Conservation (phyloP, 1,284 basidiomycete species). For the Golubevia sp. region DNA sequence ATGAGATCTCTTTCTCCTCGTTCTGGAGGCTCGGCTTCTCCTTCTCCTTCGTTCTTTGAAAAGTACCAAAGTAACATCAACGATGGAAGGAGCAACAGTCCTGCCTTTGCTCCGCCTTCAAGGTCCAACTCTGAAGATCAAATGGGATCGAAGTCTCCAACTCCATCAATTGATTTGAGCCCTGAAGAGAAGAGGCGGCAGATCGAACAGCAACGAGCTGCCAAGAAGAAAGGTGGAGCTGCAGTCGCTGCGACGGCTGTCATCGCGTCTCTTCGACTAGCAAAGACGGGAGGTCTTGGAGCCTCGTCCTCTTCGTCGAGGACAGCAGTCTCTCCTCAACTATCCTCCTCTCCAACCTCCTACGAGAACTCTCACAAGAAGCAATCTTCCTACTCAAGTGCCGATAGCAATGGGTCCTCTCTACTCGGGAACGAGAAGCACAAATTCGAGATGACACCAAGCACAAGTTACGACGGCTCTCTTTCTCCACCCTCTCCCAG, state of each 20-base stretch:
- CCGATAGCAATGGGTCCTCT: background rate
- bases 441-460: background rate
- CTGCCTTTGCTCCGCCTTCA: slow-evolving; percentile 10
- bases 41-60: slow-evolving; percentile 32
- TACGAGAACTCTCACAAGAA: background rate
- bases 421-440: background rate
- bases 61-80: slow-evolving; percentile 18
- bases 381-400: background rate
- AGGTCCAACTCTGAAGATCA: background rate
- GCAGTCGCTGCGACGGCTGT: background rate
- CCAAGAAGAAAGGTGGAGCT: slow-evolving; percentile 15
- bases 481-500: background rate
- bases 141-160: background rate
- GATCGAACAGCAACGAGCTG: slow-evolving; percentile 34
- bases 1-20: background rate
- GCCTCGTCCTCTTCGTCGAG: background rate
- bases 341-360: background rate
- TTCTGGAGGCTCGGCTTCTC: background rate
- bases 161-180: background rate
- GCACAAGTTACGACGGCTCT: background rate
- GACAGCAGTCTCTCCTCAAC: background rate
- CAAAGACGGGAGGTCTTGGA: too few species aligned
- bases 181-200: slow-evolving; percentile 18
- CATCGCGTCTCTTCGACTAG: background rate
- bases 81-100: slow-evolving; percentile 17